Evolutionary conservation across 768 basidiomycete species (phyloP).

Genomic region (Naganishia vishniacii): DNA sequence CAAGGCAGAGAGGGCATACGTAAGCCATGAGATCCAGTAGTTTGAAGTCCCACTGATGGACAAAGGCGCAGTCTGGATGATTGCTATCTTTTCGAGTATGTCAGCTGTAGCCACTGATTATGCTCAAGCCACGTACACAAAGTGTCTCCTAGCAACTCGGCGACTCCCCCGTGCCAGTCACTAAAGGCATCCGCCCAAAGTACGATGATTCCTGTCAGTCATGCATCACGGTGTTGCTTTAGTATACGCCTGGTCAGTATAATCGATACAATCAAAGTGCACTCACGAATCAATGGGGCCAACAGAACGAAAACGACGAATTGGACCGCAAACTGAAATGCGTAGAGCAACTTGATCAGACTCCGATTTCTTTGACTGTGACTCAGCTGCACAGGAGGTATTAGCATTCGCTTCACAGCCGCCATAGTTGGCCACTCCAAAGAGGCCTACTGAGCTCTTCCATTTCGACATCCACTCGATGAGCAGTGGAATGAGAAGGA

Average conservation of each 20-base stretch:
- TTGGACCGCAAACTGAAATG: not conserved
- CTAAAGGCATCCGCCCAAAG: not conserved
- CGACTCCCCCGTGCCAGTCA: not conserved
- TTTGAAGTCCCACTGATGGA: not conserved
- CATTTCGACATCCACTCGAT: not conserved
- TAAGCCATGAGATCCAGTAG: slow-evolving; percentile 2
- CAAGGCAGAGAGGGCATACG: not conserved
- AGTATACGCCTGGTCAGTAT: no score
- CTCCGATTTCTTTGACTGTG: slow-evolving; percentile 10
- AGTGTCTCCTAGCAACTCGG: not conserved
- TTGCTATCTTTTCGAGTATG: not conserved
- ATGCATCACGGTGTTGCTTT: no score
- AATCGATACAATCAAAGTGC: no score
- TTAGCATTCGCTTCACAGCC: not conserved
- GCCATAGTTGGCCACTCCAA: not conserved
- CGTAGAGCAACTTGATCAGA: slow-evolving; percentile 9
- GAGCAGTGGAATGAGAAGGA: not conserved
- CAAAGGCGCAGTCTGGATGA: not conserved
- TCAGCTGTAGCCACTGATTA: not conserved
- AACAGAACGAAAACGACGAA: slow-evolving; percentile 1
- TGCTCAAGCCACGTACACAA: not conserved
- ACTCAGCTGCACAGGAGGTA: not conserved
- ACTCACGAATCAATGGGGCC: not conserved
- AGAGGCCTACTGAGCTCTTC: not conserved
- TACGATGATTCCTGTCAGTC: not conserved